Evolutionary conservation across 2,329 filamentous ascomycete species (phyloP).

Genomic region (Esteya vermicola): DNA sequence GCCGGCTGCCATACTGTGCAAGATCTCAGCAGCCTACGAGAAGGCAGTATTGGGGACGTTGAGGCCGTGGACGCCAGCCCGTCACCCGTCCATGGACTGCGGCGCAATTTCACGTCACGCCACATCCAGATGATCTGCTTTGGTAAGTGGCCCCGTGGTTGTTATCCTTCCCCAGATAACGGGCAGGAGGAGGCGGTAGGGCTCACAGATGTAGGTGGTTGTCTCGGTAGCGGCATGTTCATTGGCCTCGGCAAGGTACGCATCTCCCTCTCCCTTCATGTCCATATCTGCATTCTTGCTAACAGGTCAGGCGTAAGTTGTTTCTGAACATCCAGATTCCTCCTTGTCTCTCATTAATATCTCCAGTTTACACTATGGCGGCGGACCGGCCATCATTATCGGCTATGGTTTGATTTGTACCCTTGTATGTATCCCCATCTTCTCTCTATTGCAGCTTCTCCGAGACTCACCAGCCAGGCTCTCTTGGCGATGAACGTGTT

Average conservation of each 20-base stretch:
- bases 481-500: conserved; percentile 1
- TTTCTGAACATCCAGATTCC: neutral
- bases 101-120: neutral
- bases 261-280: neutral
- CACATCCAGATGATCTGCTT: conserved; percentile 2
- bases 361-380: neutral
- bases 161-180: neutral
- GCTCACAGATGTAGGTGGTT: neutral
- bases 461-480: neutral
- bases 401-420: neutral
- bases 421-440: neutral
- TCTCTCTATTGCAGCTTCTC: neutral
- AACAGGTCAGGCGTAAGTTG: neutral
- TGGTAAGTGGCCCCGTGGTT: neutral
- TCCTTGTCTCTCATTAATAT: neutral
- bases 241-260: neutral
- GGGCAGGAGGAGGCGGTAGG: too few relatives aligned
- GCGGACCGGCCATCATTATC: neutral
- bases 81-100: neutral
- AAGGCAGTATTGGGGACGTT: too few relatives aligned
- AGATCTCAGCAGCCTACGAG: too few relatives aligned
- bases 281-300: neutral
- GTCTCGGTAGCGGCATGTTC: conserved; percentile 1
- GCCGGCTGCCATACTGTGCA: too few relatives aligned
- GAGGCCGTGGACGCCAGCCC: too few relatives aligned